Base-by-base conservation (phyloP, 2,329 filamentous ascomycete species). In the Beauveria asiatica region DNA sequence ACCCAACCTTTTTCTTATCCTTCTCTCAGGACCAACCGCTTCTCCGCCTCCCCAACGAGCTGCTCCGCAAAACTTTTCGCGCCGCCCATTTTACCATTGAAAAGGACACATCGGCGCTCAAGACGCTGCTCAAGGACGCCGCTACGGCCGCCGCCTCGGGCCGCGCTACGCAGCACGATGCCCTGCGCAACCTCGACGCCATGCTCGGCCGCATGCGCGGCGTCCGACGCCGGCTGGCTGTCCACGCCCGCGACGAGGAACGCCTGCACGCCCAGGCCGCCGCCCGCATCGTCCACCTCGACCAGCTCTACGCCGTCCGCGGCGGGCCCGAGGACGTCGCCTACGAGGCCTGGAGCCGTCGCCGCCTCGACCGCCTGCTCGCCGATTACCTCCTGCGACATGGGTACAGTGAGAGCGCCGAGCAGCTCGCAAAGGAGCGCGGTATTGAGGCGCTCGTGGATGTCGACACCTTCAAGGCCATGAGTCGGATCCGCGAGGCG, bases 21-120 rank as follows among this genome's bases (percentile, higher is more conserved):
- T 10, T 9, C 30, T 54, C 30, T 23, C 65, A 93, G 92, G 94
- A 99, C 70, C 93, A 97, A 82, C 89, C 93, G 4, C 88, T 97
- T 65, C 85, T 99, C 66, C 91, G 92, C 39, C 85, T 97, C 23
- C 94, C 94, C 19, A 88, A 93, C 74, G 94, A 97, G 72, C 88
- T 97, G 61, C 86, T 95, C 23, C 88, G 92, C 60, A 93, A 94
- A 73, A 97, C 96, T 76, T 95, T 97, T 76, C 94, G 96, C 68
- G 85, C 87, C 3, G 89, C 89, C 48, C 89, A 92, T 71, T 86
- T 88, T 69, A 79, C 84, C 64, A 83, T 92, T 71, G 89, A 93
- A 70, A 87, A 86, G 70, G 85, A 89, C 66, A 84, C 83, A 63
- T 79, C 80, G 19, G 78, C 79, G 53, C 75, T 91, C 64, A 85